phyloP scores from a whole-genome alignment of 148 eudicot species.

The Simmondsia chinensis region DNA sequence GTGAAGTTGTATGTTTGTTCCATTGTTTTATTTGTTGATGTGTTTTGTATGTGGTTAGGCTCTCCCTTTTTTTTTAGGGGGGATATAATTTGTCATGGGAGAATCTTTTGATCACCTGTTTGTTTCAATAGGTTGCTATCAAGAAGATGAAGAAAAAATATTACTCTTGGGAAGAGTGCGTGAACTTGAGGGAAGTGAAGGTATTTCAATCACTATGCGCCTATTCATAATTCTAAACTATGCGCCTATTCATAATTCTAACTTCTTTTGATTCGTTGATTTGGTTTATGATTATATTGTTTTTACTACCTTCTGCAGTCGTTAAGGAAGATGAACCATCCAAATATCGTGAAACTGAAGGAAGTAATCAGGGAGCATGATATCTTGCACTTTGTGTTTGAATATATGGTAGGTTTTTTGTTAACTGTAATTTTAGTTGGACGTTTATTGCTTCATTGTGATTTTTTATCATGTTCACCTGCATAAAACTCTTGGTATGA shows the following conservation, averaged over 20 bases:
- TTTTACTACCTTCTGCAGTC: constrained; percentile 59
- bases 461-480: too few species aligned
- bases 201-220: constrained; percentile 7
- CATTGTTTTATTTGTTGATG: background rate
- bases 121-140: constrained; percentile 88
- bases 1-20: constrained; percentile 64
- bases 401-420: constrained; percentile 64
- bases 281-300: background rate
- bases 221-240: too few species aligned
- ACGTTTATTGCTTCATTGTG: background rate
- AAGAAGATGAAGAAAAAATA: constrained; percentile 92
- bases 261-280: background rate
- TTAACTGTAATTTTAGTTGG: background rate
- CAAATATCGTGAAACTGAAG: constrained; percentile 88
- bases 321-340: constrained; percentile 84
- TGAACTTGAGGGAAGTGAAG: constrained; percentile 70
- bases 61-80: too few species aligned
- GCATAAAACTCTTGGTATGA: too few species aligned
- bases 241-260: too few species aligned
- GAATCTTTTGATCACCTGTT: too few species aligned
- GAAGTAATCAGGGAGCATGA: constrained; percentile 88
- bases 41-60: too few species aligned
- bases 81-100: too few species aligned
- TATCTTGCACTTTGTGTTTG: constrained; percentile 78
- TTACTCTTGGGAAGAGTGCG: constrained; percentile 84